Evolutionary conservation across 495 filamentous ascomycete species (phyloP), one percentile per base, ranked within the genome.

Genomic region (Lasiosphaeria hispida): DNA sequence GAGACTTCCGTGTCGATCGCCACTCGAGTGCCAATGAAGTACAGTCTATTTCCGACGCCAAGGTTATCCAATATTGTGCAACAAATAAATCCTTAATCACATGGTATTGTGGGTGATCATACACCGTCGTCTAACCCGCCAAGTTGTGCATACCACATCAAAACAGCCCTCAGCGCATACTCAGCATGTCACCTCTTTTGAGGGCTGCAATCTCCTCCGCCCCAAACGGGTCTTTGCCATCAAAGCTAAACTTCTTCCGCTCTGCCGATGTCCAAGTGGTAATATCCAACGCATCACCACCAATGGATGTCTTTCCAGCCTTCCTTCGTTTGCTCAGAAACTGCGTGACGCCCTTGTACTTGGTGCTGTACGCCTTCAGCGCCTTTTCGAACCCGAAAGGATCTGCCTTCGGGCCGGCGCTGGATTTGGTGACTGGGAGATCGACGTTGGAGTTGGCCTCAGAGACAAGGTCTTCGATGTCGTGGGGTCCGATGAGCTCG

Each of bases 281-380:
- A 50, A 74, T 65, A 34, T 75, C 73, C 13, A 72, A 44, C 2
- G 35, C 14, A 49, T 75, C 73, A 4, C 73, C 73, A 7, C 71
- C 71, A 13, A 75, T 73, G n/a, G 33, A 43, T 1, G 45, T 40
- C 17, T 14, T 35, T 15, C 30, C 10, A 7, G 6, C 0, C 14
- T 54, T 23, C 34, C 5, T 42, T 11, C 44, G 14, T n/a, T 36
- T 39, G 23, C 18, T 36, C 48, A 64, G 42, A 17, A 53, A 64
- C 10, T 34, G 30, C 1, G 36, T 30, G 17, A 58, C 34, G 14
- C 55, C 57, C 10, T 50, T 52, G 1, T 47, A 18, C 13, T 48
- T 35, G 9, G 6, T 36, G 18, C 42, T 58, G 49, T 67, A 69
- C 7, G n/a, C 47, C 47, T 59, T 67, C 35, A 62, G 43, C 8